These are phyloP conservation scores for Hypoxylon intermedium DNA, from an alignment of 495 filamentous ascomycete species.

Conservation along the genomic window DNA sequence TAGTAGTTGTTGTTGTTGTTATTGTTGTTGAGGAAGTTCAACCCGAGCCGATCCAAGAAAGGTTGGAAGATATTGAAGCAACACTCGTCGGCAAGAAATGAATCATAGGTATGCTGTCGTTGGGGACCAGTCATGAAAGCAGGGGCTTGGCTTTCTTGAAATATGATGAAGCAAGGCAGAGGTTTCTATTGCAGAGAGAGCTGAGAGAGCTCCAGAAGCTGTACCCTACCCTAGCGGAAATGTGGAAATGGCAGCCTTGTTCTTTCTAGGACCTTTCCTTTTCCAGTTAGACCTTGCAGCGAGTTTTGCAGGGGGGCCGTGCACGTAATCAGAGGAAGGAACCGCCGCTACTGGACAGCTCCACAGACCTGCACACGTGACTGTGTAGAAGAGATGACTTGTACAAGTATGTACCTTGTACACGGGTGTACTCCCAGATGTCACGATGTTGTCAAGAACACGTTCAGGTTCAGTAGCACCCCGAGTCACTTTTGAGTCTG, in stretches of 20 bases:
- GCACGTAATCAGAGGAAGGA: neutral
- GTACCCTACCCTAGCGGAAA: no score
- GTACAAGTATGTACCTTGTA: neutral
- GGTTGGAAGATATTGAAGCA: neutral
- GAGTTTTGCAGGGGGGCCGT: neutral
- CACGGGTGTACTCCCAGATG: no score
- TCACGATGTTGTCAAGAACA: no score
- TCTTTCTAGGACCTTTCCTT: neutral
- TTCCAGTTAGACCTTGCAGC: neutral
- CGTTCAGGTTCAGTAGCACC: no score
- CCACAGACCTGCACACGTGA: neutral
- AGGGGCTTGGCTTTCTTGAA: constrained; percentile 1
- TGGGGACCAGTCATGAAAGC: neutral
- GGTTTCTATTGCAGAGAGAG: constrained; percentile 5
- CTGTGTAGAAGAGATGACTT: neutral
- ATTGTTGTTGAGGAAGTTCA: neutral
- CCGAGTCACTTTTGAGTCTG: no score
- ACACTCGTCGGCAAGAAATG: neutral
- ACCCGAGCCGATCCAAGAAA: constrained; percentile 1
- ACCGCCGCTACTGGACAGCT: neutral
- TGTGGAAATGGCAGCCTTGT: constrained; percentile 16
- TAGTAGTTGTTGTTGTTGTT: no score
- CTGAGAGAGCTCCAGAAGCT: constrained; percentile 33
- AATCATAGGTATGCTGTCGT: constrained; percentile 6
- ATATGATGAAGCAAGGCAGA: constrained; percentile 22